Evolutionary conservation across 2,329 filamentous ascomycete species (phyloP), one percentile per base, ranked within the genome.

Genomic region (Balansia obtecta): DNA sequence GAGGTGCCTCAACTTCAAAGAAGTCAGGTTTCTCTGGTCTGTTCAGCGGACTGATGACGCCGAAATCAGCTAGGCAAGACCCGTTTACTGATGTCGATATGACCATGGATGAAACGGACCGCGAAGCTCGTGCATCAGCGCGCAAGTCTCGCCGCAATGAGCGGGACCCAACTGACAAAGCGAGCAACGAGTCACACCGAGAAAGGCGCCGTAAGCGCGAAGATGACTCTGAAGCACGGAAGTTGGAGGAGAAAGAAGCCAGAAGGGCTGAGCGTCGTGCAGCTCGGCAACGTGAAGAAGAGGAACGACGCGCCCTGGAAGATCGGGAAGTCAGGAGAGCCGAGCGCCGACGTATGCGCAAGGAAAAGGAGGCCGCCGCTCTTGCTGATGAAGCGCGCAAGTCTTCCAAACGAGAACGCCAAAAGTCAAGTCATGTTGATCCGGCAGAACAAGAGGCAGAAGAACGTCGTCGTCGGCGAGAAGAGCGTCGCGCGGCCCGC

Each of bases 101-200:
- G 10, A 63, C 67, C 7, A 68, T 71, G 51, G 69, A 75, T 3
- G 79, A 82, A 15, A 70, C 73, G 32, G 79, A 83, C 12, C 70
- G 73, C 27, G 83, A 86, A 61, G 79, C 76, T 20, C 76, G 80
- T 45, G 75, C 75, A 43, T 79, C 78, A 32, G 80, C 80, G 51
- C 79, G 83, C n/a, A 76, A 75, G 50, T 74, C 79, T 1, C 75
- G 72, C 48, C 75, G 74, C 15, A 73, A 75, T 2, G 77, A 81
- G 51, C 69, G 67, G 8, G 68, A 70, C 44, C 72, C 69, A 7
- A 71, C 71, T 4, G 60, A 58, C 2, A 59, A 56, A 40, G 51
- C 49, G 10, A 56, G 54, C 27, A 77, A 82, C 49, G 80, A 83
- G 46, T 70, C 72, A 18, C 71, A 76, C 8, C 74, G 75, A 32